Conservation (phyloP, 2,329 filamentous ascomycete species). For the Penicillium oxalicum region DNA sequence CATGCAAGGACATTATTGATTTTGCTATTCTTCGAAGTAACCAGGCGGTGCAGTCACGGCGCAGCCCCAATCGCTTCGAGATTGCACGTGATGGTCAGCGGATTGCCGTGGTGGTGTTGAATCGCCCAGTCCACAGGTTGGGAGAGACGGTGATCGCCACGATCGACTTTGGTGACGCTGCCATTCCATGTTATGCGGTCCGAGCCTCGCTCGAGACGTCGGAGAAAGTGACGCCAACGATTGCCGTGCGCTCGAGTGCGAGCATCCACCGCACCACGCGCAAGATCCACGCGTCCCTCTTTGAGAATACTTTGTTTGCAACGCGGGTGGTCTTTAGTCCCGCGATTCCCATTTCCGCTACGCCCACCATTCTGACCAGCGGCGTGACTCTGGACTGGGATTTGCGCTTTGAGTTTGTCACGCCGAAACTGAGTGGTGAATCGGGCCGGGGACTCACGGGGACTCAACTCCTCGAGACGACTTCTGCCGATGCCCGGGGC, state of each 20-base stretch:
- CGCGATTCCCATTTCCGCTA: conserved; percentile 74
- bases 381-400: conserved; percentile 85
- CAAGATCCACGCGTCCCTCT: conserved; percentile 68
- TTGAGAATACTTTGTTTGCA: conserved; percentile 77
- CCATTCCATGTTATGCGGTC: conserved; percentile 79
- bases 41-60: conserved; percentile 58
- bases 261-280: conserved; percentile 83
- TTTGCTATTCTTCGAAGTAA: conserved; percentile 82
- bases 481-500: conserved; percentile 72
- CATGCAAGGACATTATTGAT: conserved; percentile 80
- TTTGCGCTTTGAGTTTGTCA: conserved; percentile 86
- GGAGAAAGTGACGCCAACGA: conserved; percentile 71
- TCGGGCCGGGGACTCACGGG: conserved; percentile 33
- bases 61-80: conserved; percentile 88
- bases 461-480: conserved; percentile 64
- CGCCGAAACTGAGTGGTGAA: conserved; percentile 51
- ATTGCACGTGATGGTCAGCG: conserved; percentile 86
- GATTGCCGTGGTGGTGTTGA: conserved; percentile 86
- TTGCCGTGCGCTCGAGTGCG: conserved; percentile 78
- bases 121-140: conserved; percentile 79
- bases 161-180: conserved; percentile 72
- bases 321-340: conserved; percentile 73
- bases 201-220: conserved; percentile 78
- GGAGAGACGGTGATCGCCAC: conserved; percentile 80
- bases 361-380: conserved; percentile 86